Percentiles rank a stretch among this genome's conserved stretches.
Evolutionary conservation across 2,329 filamentous ascomycete species (phyloP).

Genomic region (Keithomyces neogunnii): DNA sequence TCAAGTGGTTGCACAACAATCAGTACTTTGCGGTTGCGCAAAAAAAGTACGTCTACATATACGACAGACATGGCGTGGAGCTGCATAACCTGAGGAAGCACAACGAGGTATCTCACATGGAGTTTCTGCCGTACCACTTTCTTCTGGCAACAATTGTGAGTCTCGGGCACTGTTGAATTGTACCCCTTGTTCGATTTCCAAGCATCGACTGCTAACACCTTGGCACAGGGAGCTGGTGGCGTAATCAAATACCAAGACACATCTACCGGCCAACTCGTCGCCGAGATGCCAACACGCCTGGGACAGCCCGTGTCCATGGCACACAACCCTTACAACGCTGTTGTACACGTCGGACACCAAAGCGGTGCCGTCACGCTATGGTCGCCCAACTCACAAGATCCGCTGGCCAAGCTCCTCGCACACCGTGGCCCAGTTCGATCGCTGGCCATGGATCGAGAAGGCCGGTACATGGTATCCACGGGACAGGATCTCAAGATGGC

Average conservation of each 20-base stretch:
- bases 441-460: conserved; percentile 78
- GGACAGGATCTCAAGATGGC: conserved; percentile 87
- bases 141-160: conserved; percentile 76
- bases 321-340: conserved; percentile 88
- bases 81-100: conserved; percentile 87
- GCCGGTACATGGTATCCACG: conserved; percentile 90
- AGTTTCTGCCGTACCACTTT: conserved; percentile 95
- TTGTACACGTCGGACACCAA: conserved; percentile 87
- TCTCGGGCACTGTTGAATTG: conserved; percentile 11
- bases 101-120: conserved; percentile 83
- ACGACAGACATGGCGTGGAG: conserved; percentile 84
- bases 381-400: conserved; percentile 84
- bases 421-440: conserved; percentile 84
- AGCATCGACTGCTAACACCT: background rate
- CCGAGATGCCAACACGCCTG: conserved; percentile 75
- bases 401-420: conserved; percentile 83
- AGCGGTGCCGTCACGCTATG: conserved; percentile 92
- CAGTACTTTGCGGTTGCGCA: conserved; percentile 92
- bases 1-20: conserved; percentile 89
- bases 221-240: conserved; percentile 59
- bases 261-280: conserved; percentile 81
- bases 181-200: background rate
- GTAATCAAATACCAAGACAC: conserved; percentile 92
- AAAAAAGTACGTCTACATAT: conserved; percentile 95
- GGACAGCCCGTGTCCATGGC: conserved; percentile 75